phyloP scores from a whole-genome alignment of 2,329 filamentous ascomycete species.

The Beauveria asiatica region DNA sequence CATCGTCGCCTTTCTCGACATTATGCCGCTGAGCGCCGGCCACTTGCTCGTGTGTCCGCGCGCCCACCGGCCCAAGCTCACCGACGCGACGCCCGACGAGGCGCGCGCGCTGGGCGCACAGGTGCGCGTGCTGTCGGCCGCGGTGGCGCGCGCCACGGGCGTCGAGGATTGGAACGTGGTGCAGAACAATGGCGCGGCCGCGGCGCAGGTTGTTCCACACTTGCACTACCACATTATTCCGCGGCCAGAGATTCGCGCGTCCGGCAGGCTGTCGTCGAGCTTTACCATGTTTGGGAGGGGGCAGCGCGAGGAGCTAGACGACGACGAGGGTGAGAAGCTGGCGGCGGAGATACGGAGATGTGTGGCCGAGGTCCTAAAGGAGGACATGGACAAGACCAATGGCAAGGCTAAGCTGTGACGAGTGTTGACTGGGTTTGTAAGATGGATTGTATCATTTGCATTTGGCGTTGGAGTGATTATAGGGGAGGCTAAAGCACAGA shows the following conservation, averaged over 20 bases:
- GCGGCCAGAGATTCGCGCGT: slow-evolving; percentile 57
- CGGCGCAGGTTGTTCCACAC: slow-evolving; percentile 87
- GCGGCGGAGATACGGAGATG: slow-evolving; percentile 45
- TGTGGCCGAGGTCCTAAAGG: slow-evolving; percentile 38
- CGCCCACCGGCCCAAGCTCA: slow-evolving; percentile 67
- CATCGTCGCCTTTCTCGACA: slow-evolving; percentile 85
- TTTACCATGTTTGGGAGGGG: slow-evolving; percentile 81
- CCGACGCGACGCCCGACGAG: slow-evolving; percentile 56
- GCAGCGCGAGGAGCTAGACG: slow-evolving; percentile 63
- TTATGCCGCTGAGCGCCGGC: slow-evolving; percentile 75
- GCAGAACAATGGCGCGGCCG: slow-evolving; percentile 86
- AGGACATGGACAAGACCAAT: slow-evolving; percentile 26
- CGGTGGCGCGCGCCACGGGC: slow-evolving; percentile 60
- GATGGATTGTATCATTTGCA: slow-evolving; percentile 1
- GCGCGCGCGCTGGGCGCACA: slow-evolving; percentile 57
- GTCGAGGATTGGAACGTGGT: slow-evolving; percentile 90
- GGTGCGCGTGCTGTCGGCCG: slow-evolving; percentile 64
- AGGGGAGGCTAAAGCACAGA: background rate
- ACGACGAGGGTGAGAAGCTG: slow-evolving; percentile 58
- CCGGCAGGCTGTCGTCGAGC: slow-evolving; percentile 47
- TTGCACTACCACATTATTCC: slow-evolving; percentile 95
- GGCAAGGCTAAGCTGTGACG: slow-evolving; percentile 30
- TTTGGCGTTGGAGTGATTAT: background rate
- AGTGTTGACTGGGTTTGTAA: background rate
- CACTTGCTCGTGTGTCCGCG: slow-evolving; percentile 79